Base-by-base conservation (phyloP, 2,329 filamentous ascomycete genomes). In the Botryotinia calthae region DNA sequence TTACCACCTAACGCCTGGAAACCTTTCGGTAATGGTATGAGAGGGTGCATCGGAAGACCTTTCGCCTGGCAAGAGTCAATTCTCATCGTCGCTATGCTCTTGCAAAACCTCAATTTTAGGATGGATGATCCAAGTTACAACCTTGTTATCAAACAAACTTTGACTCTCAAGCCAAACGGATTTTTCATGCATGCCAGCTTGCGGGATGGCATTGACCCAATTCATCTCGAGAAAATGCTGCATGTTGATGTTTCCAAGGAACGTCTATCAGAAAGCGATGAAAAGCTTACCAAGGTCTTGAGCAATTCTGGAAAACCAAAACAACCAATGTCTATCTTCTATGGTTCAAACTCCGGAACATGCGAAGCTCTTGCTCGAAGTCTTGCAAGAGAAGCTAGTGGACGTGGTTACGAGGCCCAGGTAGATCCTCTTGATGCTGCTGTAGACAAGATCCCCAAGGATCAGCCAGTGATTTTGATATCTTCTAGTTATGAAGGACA, bases 51-150 rank as follows among this genome's bases (percentile, higher is more conserved):
- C 74, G 93, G 93, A 6, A 84, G 91, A 1, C 86, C 89, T 0
- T 94, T 95, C 79, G 91, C 92, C 1, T 92, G 90, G 90, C 92
- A 95, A 79, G 93, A 95, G 81, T 85, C 87, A 2, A 80, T 91
- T 10, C 81, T 93, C 1, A 86, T 86, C 22, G 83, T 90, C 76
- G 87, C 89, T 0, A 85, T 91, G 77, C 79, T 93, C 14, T 83
- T 94, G 72, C 91, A 93, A 77, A 91, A 90, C 77, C 93, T 94
- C 82, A 87, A 93, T 76, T 88, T 94, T 73, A 84, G 85, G 66
- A 81, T 89, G 71, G 87, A 87, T 56, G 87, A 94, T 74, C 86
- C 90, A 0, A 84, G 83, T 74, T 92, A 92, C 76, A 79, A 85
- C 54, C 80, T 92, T 22, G 78, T 85, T 72, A 82, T 89, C 75